A percentile compares a stretch with the other conserved stretches of the same genome.
Conservation (phyloP, 176 grass and related monocot genomes). For the Aegilops longissima region DNA sequence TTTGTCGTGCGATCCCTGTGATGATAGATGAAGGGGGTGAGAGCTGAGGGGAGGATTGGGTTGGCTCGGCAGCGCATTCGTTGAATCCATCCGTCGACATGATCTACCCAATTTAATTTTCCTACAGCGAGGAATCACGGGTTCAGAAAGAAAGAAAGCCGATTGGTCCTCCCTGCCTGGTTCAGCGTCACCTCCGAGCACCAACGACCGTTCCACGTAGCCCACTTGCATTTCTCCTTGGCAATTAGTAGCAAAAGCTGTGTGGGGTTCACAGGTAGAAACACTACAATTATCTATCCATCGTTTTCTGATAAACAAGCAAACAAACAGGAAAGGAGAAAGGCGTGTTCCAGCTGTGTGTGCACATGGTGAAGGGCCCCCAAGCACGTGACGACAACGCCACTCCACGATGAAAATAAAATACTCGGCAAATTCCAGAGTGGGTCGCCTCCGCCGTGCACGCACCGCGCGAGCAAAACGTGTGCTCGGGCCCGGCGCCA, state of each 20-base stretch:
- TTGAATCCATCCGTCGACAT: neutral
- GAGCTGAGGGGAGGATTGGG: neutral
- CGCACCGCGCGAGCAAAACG: conserved; percentile 35
- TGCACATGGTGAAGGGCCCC: conserved; percentile 18
- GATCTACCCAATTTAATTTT: neutral
- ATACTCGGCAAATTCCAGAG: neutral
- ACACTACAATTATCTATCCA: neutral
- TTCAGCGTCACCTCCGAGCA: neutral
- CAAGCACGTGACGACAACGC: conserved; percentile 21
- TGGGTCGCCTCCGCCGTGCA: neutral
- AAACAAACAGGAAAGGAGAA: neutral
- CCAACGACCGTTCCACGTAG: neutral
- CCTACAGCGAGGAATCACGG: neutral
- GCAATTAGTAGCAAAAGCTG: neutral
- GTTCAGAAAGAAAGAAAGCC: neutral
- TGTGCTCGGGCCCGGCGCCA: neutral
- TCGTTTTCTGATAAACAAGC: neutral
- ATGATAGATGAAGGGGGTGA: neutral
- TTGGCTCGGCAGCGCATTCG: neutral
- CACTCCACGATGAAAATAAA: neutral
- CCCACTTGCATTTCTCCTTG: neutral
- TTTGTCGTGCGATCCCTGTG: neutral
- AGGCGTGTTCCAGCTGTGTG: conserved; percentile 17
- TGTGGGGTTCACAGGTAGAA: neutral
- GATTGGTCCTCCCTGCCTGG: neutral